phyloP scores from a whole-genome alignment of 345 rosid species.

The Jatropha curcas region DNA sequence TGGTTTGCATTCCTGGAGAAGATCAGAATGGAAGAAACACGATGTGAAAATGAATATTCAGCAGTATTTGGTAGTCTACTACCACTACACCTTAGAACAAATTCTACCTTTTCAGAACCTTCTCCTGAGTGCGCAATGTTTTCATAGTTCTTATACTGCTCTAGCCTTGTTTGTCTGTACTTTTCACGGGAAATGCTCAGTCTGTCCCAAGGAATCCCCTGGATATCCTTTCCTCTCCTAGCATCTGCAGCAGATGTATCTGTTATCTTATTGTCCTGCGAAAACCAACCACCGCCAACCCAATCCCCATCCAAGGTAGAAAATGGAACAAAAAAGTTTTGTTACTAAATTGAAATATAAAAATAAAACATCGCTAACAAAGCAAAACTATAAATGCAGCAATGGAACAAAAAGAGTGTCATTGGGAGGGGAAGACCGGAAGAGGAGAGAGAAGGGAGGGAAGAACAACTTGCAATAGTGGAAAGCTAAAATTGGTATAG shows the following conservation, averaged over 20 bases:
- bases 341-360: not conserved
- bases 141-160: conserved; percentile 62
- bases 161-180: conserved; percentile 56
- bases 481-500: not conserved
- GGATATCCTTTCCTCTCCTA: conserved; percentile 56
- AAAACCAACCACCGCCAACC: conserved; percentile 4
- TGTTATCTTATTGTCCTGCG: conserved; percentile 43
- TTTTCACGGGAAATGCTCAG: conserved; percentile 50
- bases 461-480: not conserved
- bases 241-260: conserved; percentile 58
- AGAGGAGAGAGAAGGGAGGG: no score
- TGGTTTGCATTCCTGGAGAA: conserved; percentile 43
- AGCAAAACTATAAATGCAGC: not conserved
- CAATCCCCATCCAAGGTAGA: conserved; percentile 4
- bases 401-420: not conserved
- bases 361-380: not conserved
- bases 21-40: not conserved
- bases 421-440: not conserved
- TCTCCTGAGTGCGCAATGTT: conserved; percentile 54
- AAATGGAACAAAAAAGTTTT: not conserved
- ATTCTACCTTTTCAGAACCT: conserved; percentile 47
- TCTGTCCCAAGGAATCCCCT: conserved; percentile 62
- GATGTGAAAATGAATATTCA: not conserved
- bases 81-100: not conserved
- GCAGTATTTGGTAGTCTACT: not conserved